Evolutionary conservation across 2,329 filamentous ascomycete genomes (phyloP).

Genomic region (Stemphylium vesicarium): DNA sequence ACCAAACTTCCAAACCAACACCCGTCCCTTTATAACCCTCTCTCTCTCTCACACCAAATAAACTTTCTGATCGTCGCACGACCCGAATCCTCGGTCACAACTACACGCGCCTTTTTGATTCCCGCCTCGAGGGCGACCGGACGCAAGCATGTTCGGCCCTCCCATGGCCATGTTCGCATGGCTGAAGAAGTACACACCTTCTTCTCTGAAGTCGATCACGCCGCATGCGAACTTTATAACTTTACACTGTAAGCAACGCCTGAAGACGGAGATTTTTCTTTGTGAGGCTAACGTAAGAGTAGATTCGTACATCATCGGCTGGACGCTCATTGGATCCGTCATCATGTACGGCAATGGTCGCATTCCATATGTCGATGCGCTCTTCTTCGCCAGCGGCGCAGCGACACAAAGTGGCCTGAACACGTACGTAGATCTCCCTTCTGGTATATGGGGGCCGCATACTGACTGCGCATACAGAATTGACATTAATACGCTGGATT

Average conservation of each 20-base stretch:
- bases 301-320: conserved; percentile 82
- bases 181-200: conserved; percentile 36
- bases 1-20: not conserved
- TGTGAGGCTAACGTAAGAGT: conserved; percentile 12
- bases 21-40: too few relatives aligned
- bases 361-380: conserved; percentile 80
- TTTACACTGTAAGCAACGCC: conserved; percentile 66
- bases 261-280: too few relatives aligned
- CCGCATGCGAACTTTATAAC: conserved; percentile 83
- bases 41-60: not conserved
- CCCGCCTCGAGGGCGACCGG: not conserved
- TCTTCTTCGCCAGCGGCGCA: conserved; percentile 85
- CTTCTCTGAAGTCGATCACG: conserved; percentile 37
- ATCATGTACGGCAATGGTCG: conserved; percentile 72
- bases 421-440: conserved; percentile 55
- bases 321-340: conserved; percentile 76
- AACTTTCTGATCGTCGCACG: not conserved
- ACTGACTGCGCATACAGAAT: conserved; percentile 46
- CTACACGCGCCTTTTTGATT: not conserved
- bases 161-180: conserved; percentile 39
- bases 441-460: not conserved
- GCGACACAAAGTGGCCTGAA: conserved; percentile 95
- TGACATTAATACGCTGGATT: conserved; percentile 55
- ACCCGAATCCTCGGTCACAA: not conserved
- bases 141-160: conserved; percentile 39